Percentiles rank a stretch among this genome's conserved stretches.
These are phyloP conservation scores for Laguncularia racemosa DNA, from an alignment of 345 rosid genomes.

Conservation along the genomic window DNA sequence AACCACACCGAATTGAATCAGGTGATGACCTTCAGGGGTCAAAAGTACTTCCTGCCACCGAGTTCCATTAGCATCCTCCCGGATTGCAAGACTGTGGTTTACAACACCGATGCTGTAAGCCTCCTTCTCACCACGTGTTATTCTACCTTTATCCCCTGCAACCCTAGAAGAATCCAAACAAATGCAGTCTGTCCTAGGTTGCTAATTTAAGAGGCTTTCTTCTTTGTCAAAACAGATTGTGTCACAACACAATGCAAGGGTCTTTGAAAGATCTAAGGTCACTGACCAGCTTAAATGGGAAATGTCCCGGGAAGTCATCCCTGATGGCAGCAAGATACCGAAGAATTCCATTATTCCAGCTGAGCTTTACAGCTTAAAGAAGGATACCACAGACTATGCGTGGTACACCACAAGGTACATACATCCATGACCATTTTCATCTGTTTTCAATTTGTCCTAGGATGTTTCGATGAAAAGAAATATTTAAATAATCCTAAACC, in stretches of 20 bases:
- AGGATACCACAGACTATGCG: slow-evolving; percentile 31
- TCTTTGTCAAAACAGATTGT: slow-evolving; percentile 17
- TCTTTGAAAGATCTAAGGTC: slow-evolving; percentile 13
- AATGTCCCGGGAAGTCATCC: slow-evolving; percentile 26
- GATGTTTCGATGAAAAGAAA: no score
- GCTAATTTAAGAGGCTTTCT: no score
- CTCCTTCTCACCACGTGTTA: background rate
- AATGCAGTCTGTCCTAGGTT: no score
- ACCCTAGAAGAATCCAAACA: background rate
- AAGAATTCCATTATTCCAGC: slow-evolving; percentile 13
- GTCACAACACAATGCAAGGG: slow-evolving; percentile 36
- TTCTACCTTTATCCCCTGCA: background rate
- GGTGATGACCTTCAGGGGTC: slow-evolving; percentile 23
- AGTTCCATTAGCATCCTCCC: slow-evolving; percentile 40
- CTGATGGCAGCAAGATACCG: background rate
- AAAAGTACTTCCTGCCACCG: slow-evolving; percentile 24
- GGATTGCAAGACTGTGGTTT: slow-evolving; percentile 36
- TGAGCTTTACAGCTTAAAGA: slow-evolving; percentile 24
- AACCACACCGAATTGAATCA: slow-evolving; percentile 13
- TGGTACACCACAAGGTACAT: slow-evolving; percentile 34
- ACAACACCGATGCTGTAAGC: slow-evolving; percentile 24
- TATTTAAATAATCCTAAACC: no score
- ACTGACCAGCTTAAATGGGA: slow-evolving; percentile 31
- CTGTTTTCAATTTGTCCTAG: no score
- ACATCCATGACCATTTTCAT: background rate